Conservation (phyloP, 169 alveolate species). For the Plasmodium billcollinsi region DNA sequence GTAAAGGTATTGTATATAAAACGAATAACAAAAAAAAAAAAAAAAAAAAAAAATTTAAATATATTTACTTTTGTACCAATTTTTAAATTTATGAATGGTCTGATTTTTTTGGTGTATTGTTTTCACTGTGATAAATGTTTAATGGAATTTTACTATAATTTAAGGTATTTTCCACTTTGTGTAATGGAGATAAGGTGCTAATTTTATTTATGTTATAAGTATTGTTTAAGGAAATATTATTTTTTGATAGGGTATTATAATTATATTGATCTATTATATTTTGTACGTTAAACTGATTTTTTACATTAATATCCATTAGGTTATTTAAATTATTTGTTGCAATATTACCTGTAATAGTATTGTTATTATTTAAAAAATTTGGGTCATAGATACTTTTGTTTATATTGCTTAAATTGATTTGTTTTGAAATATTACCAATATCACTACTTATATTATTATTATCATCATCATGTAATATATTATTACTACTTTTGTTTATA, state of each 20-base stretch:
- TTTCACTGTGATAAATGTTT: conserved; percentile 54
- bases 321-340: conserved; percentile 9
- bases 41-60: neutral
- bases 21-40: too few species aligned
- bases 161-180: neutral
- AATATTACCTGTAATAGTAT: neutral
- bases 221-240: conserved; percentile 18
- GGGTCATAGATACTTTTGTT: neutral
- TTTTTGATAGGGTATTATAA: conserved; percentile 17
- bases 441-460: neutral
- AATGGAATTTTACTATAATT: conserved; percentile 31
- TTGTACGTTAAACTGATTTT: conserved; percentile 70
- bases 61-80: neutral
- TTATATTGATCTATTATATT: conserved; percentile 61
- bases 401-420: neutral
- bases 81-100: conserved; percentile 1
- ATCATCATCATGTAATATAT: conserved; percentile 13
- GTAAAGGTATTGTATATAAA: too few species aligned
- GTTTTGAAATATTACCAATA: neutral
- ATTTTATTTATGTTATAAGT: conserved; percentile 5
- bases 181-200: neutral
- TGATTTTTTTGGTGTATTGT: conserved; percentile 6
- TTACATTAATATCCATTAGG: conserved; percentile 27
- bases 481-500: conserved; percentile 5
- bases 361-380: conserved; percentile 4